These are phyloP conservation scores for Canna indica DNA, from an alignment of 176 grass and related monocot species.

Conservation along the genomic window DNA sequence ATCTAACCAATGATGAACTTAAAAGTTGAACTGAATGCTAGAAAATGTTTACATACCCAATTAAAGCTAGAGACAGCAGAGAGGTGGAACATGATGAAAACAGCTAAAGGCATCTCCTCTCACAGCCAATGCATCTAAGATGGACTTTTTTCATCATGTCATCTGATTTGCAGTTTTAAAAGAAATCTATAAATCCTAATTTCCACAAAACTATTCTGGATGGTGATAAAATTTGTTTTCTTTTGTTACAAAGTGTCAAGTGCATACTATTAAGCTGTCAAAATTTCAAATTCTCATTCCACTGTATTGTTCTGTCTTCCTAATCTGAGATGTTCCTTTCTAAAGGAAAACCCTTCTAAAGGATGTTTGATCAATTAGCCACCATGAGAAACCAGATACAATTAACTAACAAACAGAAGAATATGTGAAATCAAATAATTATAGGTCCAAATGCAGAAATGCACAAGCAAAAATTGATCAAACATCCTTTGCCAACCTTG, in stretches of 20 bases:
- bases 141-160: too few species aligned
- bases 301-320: background rate
- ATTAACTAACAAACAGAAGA: background rate
- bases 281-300: background rate
- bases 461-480: background rate
- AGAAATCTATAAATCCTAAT: too few species aligned
- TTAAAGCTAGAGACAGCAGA: too few species aligned
- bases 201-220: too few species aligned
- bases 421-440: background rate
- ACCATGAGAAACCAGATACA: background rate
- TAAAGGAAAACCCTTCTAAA: background rate
- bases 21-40: background rate
- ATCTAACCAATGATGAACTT: background rate
- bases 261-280: background rate
- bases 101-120: too few species aligned
- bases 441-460: background rate
- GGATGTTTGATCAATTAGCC: too few species aligned
- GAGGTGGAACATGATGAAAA: too few species aligned
- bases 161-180: too few species aligned
- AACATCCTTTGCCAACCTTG: background rate
- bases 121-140: too few species aligned
- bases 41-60: background rate
- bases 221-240: background rate
- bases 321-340: background rate
- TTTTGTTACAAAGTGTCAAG: background rate